phyloP scores from a whole-genome alignment of 352 stramenopile genomes.

The Phytopythium sindhum region DNA sequence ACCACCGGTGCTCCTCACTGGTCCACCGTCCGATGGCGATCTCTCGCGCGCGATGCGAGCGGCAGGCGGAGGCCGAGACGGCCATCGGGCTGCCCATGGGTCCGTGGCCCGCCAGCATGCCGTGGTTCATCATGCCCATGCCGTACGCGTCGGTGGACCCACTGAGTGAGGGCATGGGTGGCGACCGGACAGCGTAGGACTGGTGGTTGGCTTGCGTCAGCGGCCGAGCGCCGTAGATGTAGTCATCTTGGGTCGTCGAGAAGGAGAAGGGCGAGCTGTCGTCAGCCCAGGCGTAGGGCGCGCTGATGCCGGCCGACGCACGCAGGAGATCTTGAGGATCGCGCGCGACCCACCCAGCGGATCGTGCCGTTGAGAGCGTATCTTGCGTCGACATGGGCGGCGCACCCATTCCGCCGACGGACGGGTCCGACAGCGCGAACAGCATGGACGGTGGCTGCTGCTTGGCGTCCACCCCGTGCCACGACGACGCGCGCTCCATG shows the following conservation, averaged over 20 bases:
- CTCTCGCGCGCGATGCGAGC: slow-evolving; percentile 33
- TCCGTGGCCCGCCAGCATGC: neutral
- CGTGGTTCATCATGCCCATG: neutral
- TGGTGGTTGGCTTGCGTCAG: neutral
- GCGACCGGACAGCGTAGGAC: neutral
- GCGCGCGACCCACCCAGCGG: neutral
- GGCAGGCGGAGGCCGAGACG: neutral
- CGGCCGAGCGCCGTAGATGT: neutral
- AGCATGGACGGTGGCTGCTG: neutral
- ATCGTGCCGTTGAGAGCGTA: neutral
- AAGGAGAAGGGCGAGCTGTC: neutral
- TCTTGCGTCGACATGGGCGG: neutral
- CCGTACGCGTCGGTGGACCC: neutral
- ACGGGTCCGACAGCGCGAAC: slow-evolving; percentile 1
- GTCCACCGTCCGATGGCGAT: slow-evolving; percentile 78
- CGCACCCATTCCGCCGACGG: neutral
- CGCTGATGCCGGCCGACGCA: neutral
- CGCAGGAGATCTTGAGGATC: slow-evolving; percentile 1
- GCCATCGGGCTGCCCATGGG: slow-evolving; percentile 5
- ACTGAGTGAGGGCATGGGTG: neutral
- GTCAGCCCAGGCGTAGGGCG: neutral
- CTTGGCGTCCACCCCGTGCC: slow-evolving; percentile 1
- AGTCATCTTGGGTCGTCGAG: neutral
- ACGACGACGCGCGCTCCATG: neutral
- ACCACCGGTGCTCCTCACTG: slow-evolving; percentile 67